phyloP scores from a whole-genome alignment of 441 rosid species.

The Bocquillonia castaneifolia region DNA sequence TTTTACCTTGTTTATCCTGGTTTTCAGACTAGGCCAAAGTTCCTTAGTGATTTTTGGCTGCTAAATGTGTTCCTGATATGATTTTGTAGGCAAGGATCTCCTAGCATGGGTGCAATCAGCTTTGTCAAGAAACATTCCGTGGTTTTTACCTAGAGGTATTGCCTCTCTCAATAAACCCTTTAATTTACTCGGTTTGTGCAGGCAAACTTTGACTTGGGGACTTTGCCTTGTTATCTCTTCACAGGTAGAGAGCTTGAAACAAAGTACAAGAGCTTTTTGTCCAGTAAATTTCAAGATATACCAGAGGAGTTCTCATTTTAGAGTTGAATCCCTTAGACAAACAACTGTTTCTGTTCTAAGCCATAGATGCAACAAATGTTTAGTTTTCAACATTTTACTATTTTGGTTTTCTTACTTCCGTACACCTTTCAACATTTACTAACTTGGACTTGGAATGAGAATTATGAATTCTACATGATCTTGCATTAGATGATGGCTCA shows the following conservation, averaged over 20 bases:
- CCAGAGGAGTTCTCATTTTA: slow-evolving; percentile 29
- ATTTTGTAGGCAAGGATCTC: slow-evolving; percentile 25
- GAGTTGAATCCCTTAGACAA: background rate
- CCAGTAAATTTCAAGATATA: slow-evolving; percentile 24
- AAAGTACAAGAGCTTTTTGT: slow-evolving; percentile 24
- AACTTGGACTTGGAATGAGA: too few relatives aligned
- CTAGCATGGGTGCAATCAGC: slow-evolving; percentile 16
- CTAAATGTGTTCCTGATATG: background rate
- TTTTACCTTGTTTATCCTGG: too few relatives aligned
- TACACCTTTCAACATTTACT: too few relatives aligned
- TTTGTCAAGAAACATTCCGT: slow-evolving; percentile 19
- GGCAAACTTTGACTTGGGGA: background rate
- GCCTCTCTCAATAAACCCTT: background rate
- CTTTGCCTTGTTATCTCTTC: background rate
- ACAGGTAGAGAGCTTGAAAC: slow-evolving; percentile 28
- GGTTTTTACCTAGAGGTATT: slow-evolving; percentile 29
- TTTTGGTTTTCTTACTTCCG: too few relatives aligned
- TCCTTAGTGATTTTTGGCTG: too few relatives aligned
- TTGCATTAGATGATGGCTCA: too few relatives aligned
- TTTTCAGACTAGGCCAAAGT: too few relatives aligned
- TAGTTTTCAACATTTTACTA: too few relatives aligned
- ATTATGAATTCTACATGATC: too few relatives aligned
- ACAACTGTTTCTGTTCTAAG: too few relatives aligned
- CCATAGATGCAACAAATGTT: too few relatives aligned
- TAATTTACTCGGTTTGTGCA: background rate